Conservation (phyloP, 306 rosid species). For the Morella rubra region DNA sequence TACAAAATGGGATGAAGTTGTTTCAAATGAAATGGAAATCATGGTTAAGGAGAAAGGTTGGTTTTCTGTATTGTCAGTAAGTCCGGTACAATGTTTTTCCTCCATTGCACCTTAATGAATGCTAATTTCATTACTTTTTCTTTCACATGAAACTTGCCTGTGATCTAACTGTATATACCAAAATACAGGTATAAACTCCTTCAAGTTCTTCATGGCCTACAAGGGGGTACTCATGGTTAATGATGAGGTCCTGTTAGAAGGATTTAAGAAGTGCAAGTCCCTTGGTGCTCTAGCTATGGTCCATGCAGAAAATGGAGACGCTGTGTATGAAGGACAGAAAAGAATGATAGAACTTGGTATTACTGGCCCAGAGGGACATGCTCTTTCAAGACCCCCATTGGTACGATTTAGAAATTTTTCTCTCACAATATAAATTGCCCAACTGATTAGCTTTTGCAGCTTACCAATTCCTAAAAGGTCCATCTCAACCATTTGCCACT, state of each 20-base stretch:
- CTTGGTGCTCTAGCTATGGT: conserved; percentile 99
- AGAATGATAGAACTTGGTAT: conserved; percentile 94
- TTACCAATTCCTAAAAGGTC: background rate
- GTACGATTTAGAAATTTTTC: conserved; percentile 24
- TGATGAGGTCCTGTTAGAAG: conserved; percentile 87
- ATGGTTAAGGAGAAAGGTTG: conserved; percentile 91
- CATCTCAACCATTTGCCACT: too few relatives aligned
- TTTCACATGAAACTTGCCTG: conserved; percentile 9
- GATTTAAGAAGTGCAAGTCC: conserved; percentile 82
- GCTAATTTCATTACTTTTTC: background rate
- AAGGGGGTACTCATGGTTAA: conserved; percentile 78
- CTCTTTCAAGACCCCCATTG: conserved; percentile 91
- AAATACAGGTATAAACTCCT: conserved; percentile 81
- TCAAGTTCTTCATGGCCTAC: conserved; percentile 95
- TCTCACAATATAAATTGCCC: background rate
- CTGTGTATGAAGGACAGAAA: conserved; percentile 79
- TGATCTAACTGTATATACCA: background rate
- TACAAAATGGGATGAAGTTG: conserved; percentile 84
- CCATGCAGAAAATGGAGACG: conserved; percentile 99
- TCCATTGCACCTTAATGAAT: conserved; percentile 7
- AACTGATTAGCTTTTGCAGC: background rate
- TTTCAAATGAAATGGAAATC: conserved; percentile 81
- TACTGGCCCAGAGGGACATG: conserved; percentile 95
- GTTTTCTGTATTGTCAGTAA: conserved; percentile 14
- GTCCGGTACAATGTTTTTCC: conserved; percentile 11